Evolutionary conservation across 768 basidiomycete genomes (phyloP).

Genomic region (Russula earlei): DNA sequence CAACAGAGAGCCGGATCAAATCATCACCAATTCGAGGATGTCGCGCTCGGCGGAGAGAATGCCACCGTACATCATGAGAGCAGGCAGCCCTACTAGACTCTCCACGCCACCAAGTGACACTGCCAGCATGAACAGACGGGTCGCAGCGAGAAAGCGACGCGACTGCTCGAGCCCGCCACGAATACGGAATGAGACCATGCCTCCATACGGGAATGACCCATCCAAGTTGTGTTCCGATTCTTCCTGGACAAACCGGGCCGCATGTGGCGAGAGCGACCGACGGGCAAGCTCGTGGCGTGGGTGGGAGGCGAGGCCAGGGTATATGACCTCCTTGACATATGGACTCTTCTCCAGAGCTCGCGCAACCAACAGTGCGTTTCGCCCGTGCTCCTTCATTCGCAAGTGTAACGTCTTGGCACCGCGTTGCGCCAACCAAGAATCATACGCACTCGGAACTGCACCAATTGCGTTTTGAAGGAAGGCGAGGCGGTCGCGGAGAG

Average conservation of each 20-base stretch:
- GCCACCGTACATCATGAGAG: conserved; percentile 80
- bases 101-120: conserved; percentile 91
- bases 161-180: conserved; percentile 44
- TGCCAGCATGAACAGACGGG: conserved; percentile 68
- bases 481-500: conserved; percentile 47
- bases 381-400: conserved; percentile 79
- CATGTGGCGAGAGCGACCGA: conserved; percentile 55
- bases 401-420: conserved; percentile 88
- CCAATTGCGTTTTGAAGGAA: conserved; percentile 90
- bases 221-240: conserved; percentile 25
- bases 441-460: conserved; percentile 76
- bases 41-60: conserved; percentile 61
- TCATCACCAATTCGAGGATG: conserved; percentile 69
- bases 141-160: conserved; percentile 54
- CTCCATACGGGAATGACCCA: conserved; percentile 77
- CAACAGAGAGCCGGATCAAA: conserved; percentile 73
- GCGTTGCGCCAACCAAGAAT: conserved; percentile 84
- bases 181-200: conserved; percentile 75
- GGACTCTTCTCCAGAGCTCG: conserved; percentile 42
- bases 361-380: conserved; percentile 73
- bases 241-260: conserved; percentile 49
- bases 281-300: conserved; percentile 59
- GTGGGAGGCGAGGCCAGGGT: conserved; percentile 70
- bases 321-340: conserved; percentile 72
- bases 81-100: conserved; percentile 79